Conservation (phyloP, 305 asterid species). For the Fraxinus greggii region DNA sequence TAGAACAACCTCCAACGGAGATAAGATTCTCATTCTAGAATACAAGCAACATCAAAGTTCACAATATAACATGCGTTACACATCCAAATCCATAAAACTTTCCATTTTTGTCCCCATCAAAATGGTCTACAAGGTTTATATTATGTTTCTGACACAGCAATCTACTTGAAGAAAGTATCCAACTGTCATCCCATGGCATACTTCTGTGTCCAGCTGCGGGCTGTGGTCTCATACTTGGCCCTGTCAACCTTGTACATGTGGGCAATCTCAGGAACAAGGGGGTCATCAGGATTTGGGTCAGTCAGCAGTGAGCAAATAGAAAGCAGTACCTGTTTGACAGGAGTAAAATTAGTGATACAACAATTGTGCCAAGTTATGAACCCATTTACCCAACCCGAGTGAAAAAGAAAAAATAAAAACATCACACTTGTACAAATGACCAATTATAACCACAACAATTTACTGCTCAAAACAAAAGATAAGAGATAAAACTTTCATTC, state of each 20-base stretch:
- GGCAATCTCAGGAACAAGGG: slow-evolving; percentile 49
- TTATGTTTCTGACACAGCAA: not conserved
- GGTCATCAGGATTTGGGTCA: slow-evolving; percentile 46
- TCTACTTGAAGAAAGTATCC: not conserved
- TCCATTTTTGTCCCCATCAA: not conserved
- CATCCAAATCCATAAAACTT: not conserved
- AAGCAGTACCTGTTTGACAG: slow-evolving; percentile 38
- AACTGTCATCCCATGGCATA: slow-evolving; percentile 43
- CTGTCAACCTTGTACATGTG: slow-evolving; percentile 48
- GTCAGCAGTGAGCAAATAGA: slow-evolving; percentile 44
- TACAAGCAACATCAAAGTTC: not conserved
- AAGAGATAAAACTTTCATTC: not conserved
- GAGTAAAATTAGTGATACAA: slow-evolving; percentile 1
- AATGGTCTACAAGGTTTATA: not conserved
- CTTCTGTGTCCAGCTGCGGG: slow-evolving; percentile 43
- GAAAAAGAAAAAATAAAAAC: no score
- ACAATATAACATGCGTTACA: not conserved
- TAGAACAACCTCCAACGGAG: not conserved
- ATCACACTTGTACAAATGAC: not conserved
- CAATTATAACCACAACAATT: not conserved
- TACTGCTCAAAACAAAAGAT: not conserved
- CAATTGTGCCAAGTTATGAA: not conserved
- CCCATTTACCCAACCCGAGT: not conserved
- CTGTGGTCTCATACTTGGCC: slow-evolving; percentile 41
- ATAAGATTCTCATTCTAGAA: not conserved